These are phyloP conservation scores for Saccharomycopsis microspora DNA, from an alignment of 805 yeast genomes.

Conservation along the genomic window DNA sequence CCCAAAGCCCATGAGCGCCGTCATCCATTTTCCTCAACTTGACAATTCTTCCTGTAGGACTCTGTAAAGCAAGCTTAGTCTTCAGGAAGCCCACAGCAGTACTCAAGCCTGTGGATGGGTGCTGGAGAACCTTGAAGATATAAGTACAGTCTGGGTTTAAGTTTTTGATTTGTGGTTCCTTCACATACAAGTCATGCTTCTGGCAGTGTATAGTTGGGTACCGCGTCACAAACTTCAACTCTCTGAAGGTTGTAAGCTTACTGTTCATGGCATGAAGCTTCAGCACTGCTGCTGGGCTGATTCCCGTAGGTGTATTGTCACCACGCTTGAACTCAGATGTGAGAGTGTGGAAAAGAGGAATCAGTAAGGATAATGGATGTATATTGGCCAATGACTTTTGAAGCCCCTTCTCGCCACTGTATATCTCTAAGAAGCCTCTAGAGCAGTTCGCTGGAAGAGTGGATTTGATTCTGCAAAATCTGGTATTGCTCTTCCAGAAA, in stretches of 20 bases:
- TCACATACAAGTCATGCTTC: conserved; percentile 66
- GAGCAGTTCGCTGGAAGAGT: conserved; percentile 57
- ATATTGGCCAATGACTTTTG: conserved; percentile 45
- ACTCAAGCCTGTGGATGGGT: conserved; percentile 41
- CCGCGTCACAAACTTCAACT: conserved; percentile 57
- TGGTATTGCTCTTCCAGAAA: conserved; percentile 50
- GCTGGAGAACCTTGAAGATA: conserved; percentile 51
- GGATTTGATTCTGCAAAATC: conserved; percentile 74
- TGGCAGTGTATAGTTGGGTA: conserved; percentile 62
- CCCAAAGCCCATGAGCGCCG: conserved; percentile 43
- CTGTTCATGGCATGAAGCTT: background rate
- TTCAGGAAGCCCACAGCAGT: conserved; percentile 30
- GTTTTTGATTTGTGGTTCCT: conserved; percentile 70
- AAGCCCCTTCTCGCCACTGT: conserved; percentile 53
- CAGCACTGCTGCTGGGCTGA: background rate
- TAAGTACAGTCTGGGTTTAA: conserved; percentile 48
- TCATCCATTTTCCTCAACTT: conserved; percentile 40
- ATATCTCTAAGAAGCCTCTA: conserved; percentile 66
- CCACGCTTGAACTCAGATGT: background rate
- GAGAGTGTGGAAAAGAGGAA: conserved; percentile 59
- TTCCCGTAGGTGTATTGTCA: background rate
- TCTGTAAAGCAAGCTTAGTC: conserved; percentile 56
- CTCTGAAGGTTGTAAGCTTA: conserved; percentile 27
- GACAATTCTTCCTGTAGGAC: conserved; percentile 75
- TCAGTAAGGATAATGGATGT: conserved; percentile 60